Conservation (phyloP, 805 yeast genomes). For the Kluyveromyces aestuarii region DNA sequence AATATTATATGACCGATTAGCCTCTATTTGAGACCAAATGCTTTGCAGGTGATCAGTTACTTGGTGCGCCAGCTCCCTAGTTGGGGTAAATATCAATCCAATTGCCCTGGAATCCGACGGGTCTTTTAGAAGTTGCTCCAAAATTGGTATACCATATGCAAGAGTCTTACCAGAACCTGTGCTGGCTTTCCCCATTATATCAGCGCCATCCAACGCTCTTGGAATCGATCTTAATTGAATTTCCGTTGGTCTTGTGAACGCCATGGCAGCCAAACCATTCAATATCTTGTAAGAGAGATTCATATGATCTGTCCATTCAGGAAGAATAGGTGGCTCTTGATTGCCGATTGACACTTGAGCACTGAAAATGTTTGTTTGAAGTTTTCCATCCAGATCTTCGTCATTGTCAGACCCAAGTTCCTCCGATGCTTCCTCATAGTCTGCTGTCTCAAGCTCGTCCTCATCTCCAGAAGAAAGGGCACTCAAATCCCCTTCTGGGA, state of each 20-base stretch:
- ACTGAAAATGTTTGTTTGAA: constrained; percentile 22
- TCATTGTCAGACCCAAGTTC: constrained; percentile 14
- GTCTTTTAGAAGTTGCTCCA: constrained; percentile 45
- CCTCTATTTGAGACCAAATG: constrained; percentile 31
- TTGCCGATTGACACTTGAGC: constrained; percentile 18
- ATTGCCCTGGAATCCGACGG: constrained; percentile 37
- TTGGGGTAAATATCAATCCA: constrained; percentile 85
- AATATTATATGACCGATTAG: constrained; percentile 49
- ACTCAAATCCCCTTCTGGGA: constrained; percentile 24
- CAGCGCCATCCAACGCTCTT: constrained; percentile 58
- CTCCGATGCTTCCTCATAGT: constrained; percentile 15
- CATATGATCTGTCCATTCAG: constrained; percentile 46
- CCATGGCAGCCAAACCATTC: constrained; percentile 49
- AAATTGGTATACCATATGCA: constrained; percentile 89
- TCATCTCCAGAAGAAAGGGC: constrained; percentile 17
- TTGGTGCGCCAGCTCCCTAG: constrained; percentile 94
- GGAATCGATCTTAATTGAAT: constrained; percentile 78
- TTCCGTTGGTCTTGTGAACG: constrained; percentile 67
- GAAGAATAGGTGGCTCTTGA: constrained; percentile 38
- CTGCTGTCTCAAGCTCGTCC: constrained; percentile 14
- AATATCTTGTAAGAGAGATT: constrained; percentile 46
- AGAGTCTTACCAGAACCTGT: constrained; percentile 97
- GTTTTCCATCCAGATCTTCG: constrained; percentile 19
- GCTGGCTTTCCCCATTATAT: constrained; percentile 90
- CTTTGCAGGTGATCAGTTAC: constrained; percentile 69